Evolutionary conservation across 1,284 basidiomycete genomes (phyloP), one percentile per base, ranked within the genome.

Genomic region (Ceratobasidium sp.): DNA sequence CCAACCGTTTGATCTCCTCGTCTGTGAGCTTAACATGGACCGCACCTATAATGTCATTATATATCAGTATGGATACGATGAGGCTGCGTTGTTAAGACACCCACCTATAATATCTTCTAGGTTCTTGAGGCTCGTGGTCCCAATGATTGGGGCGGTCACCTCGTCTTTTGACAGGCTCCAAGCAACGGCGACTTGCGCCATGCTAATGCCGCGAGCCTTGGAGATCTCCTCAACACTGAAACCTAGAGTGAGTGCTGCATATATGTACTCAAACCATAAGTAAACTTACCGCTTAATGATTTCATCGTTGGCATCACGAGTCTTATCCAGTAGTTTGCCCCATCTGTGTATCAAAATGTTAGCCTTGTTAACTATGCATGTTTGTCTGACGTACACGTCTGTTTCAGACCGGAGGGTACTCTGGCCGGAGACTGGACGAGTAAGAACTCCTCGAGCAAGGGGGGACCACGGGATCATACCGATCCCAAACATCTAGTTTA

Each of bases 111-210:
- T 80, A 61, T 87, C 86, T 71, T 83, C 80, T 21, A 88, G 77
- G 77, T 87, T 86, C 76, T 85, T 80, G 8, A 87, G 77, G 58
- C 80, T 85, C 9, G 85, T 87, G 8, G 84, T 85, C 0, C 87
- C 87, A n/a, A 88, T 82, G 76, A 88, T 87, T 1, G 87, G 87
- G 6, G 86, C 86, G n/a, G 84, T 82, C 9, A 88, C 84, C 6
- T 46, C 9, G 8, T 71, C 49, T 18, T 43, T 26, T 13, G 66
- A 16, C 69, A 76, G n/a, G 76, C 61, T 47, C 59, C 59, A 62
- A 46, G 59, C 59, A 44, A 62, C 32, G 7, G 59, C 59, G 8
- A 62, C 59, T 23, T 62, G 59, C 3, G 59, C 59, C 59, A 62
- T 62, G 41, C 59, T 62, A 23, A 62, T 62, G 26, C 21, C 41